Evolutionary conservation across 129 eudicot genomes (phyloP), one percentile per base, ranked within the genome.

Genomic region (Flaveria brownii): DNA sequence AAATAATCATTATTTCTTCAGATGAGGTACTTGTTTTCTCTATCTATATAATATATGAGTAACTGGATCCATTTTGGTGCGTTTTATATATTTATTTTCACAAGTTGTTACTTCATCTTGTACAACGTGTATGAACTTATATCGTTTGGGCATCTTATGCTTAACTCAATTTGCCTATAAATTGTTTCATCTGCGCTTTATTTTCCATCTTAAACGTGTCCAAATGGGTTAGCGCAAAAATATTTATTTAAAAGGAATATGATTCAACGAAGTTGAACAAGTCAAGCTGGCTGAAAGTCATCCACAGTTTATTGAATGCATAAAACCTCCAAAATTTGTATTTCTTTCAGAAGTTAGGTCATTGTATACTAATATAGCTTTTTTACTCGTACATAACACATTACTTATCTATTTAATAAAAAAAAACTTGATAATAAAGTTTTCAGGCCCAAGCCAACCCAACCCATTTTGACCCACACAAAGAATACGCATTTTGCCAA

Each of bases 11-110:
- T 56, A 70, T 95, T 51, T 82, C 92, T 46, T 95, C 99, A 18
- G 97, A 95, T 52, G 99, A 95, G 97, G 99, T 91, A 88, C 75
- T 68, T 55, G 68, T 72, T 73, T 56, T 72, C 61, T 76, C 30
- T 72, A 49, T 75, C 70, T 56, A 74, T 70, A 45, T 68, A 49
- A 56, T 16, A 51, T 77, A 70, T 12, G 56, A 65, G 47, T 47
- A 69, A 54, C 50, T 1, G 22, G 22, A 22, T 72, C 55, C 56
- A 16, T 15, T 63, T 60, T 9, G 51, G 70, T 47, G 59, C 23
- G 17, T 41, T 45, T 17, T 15, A 36, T 36, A 4, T 36, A 36
- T 36, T 28, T 36, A 5, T 36, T 36, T 39, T 8, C 59, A 20
- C 33, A 7, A 49, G 49, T 61, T 12, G 33, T 39, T 30, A 36